Evolutionary conservation across 2,329 filamentous ascomycete species (phyloP).

Genomic region (Aureobasidium sp.): DNA sequence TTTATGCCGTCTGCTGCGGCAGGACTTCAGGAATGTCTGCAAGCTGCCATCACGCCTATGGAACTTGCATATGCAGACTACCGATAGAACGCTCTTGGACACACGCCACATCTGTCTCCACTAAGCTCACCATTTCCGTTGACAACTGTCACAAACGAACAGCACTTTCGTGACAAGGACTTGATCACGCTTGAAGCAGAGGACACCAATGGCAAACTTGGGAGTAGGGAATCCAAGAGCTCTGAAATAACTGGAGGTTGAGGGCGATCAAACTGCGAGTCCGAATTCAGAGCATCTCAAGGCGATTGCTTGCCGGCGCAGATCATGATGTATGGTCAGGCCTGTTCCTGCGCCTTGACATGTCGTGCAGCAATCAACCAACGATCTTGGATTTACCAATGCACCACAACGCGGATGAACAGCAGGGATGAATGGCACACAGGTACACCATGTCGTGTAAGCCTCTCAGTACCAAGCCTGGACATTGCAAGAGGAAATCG

Average conservation of each 20-base stretch:
- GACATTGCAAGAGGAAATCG: neutral
- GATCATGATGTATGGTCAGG: conserved; percentile 18
- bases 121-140: neutral
- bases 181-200: neutral
- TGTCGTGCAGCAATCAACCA: conserved; percentile 21
- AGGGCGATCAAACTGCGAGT: conserved; percentile 7
- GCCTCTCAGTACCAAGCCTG: neutral
- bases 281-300: conserved; percentile 1
- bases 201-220: neutral
- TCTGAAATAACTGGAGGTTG: neutral
- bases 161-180: neutral
- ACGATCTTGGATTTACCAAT: conserved; percentile 2
- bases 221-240: neutral
- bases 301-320: conserved; percentile 15
- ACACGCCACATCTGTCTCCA: conserved; percentile 7
- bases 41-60: conserved; percentile 17
- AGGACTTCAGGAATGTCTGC: conserved; percentile 13
- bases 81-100: conserved; percentile 12
- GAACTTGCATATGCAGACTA: conserved; percentile 19
- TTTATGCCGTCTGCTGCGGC: conserved; percentile 14
- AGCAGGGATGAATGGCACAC: conserved; percentile 13
- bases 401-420: conserved; percentile 4
- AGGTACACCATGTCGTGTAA: conserved; percentile 13
- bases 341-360: conserved; percentile 16
- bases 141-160: neutral